These are phyloP conservation scores for Lindgomyces ingoldianus DNA, from an alignment of 495 filamentous ascomycete genomes.

Conservation along the genomic window DNA sequence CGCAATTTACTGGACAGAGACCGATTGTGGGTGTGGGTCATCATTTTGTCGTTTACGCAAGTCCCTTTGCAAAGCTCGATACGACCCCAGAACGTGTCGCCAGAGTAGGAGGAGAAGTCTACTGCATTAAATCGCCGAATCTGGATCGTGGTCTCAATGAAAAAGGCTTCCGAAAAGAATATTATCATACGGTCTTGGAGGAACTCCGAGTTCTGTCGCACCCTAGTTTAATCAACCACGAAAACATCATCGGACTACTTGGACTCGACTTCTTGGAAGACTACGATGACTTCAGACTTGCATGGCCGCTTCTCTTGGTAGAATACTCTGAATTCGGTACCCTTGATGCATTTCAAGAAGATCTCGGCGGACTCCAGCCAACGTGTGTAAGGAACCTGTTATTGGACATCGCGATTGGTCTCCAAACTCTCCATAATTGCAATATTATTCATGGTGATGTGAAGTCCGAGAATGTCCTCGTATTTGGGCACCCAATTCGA, in stretches of 20 bases:
- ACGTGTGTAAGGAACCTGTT: not conserved
- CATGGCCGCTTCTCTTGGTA: slow-evolving; percentile 3
- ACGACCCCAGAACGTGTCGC: not conserved
- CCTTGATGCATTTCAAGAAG: slow-evolving; percentile 4
- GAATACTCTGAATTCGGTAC: slow-evolving; percentile 12
- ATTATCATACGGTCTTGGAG: not conserved
- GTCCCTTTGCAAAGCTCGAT: slow-evolving; percentile 5
- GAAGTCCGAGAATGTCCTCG: slow-evolving; percentile 12
- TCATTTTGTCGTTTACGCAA: slow-evolving; percentile 9
- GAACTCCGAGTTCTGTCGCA: slow-evolving; percentile 4
- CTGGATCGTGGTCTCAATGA: not conserved
- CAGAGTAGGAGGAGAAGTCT: not conserved
- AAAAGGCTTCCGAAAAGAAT: not conserved
- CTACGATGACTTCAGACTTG: slow-evolving; percentile 3
- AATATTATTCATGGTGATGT: slow-evolving; percentile 19
- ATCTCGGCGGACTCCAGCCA: not conserved
- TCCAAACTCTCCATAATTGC: slow-evolving; percentile 4
- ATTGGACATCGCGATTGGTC: slow-evolving; percentile 1
- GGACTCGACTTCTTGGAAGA: slow-evolving; percentile 12
- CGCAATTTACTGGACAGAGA: slow-evolving; percentile 1
- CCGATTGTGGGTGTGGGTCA: slow-evolving; percentile 9
- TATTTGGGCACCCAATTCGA: not conserved
- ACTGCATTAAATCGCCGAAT: slow-evolving; percentile 14
- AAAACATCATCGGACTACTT: slow-evolving; percentile 11
- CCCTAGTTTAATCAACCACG: not conserved